Base-by-base conservation (phyloP, 83 land plant genomes). In the Diphasiastrum complanatum region DNA sequence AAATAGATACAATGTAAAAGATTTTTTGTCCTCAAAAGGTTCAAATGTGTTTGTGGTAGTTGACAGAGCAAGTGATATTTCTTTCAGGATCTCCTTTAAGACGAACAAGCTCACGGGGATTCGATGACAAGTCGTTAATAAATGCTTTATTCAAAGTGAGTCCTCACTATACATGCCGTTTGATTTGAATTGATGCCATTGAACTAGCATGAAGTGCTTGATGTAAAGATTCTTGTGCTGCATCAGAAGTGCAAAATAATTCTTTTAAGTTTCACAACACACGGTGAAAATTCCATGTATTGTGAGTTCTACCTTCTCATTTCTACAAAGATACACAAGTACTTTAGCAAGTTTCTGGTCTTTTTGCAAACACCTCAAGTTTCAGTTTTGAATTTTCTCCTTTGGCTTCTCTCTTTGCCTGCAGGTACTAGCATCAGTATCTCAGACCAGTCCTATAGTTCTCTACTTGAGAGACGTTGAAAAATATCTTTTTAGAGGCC, bases 391-490 rank as follows among this genome's bases (percentile, higher is more conserved):
- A 6, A n/a, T 12, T n/a, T 5, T 47, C 31, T 46, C 3, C 8
- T 12, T 63, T 6, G 59, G 59, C 59, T 54, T 5, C 14, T 30
- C 5, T 10, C 41, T n/a, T 60, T 38, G n/a, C 14, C 51, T 48
- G 28, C 70, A 90, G 96, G 96, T 86, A 56, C 73, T 90, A 48
- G 63, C 64, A 37, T 66, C 68, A 18, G 75, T 86, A 1, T 79
- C 92, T 2, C 78, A 68, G 61, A 69, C 74, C 0, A 61, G 60
- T 35, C 89, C 92, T 31, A 74, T 79, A 51, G 78, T 86, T 46
- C 73, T 90, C 23, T 90, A 86, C 55, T 40, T 90, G 37, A 67
- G 96, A 30, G 92, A 90, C 74, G 83, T 90, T 8, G 93, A 86
- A 53, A 78, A 60, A 32, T 72, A 86, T 26, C 24, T 90, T 1